Evolutionary conservation across 208 protist species (phyloP).

Genomic region (Crithidia fasciculata): DNA sequence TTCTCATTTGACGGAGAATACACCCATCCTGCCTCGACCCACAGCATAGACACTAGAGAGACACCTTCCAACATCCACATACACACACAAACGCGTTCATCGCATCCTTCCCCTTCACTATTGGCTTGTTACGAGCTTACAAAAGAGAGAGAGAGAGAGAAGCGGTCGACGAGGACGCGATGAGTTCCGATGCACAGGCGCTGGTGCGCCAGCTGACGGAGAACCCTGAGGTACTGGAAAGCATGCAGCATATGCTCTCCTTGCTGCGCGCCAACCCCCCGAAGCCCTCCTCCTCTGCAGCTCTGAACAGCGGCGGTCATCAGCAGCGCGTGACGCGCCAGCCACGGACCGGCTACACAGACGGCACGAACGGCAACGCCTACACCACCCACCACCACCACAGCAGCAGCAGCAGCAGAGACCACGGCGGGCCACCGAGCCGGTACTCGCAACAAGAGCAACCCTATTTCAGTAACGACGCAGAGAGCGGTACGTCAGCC

Average conservation of each 20-base stretch:
- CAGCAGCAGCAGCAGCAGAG: background rate
- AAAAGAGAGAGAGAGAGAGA: no score
- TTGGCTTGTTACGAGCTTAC: no score
- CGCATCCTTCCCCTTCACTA: no score
- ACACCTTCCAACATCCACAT: no score
- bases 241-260: constrained; percentile 67
- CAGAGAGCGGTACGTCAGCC: no score
- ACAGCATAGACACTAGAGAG: no score
- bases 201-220: constrained; percentile 70
- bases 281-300: background rate
- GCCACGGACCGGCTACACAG: constrained; percentile 20
- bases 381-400: background rate
- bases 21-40: no score
- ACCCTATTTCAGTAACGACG: no score
- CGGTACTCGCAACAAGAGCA: no score
- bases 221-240: constrained; percentile 67
- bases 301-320: background rate
- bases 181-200: constrained; percentile 52
- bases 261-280: constrained; percentile 37
- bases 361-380: background rate
- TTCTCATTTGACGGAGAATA: no score
- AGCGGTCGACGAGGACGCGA: background rate
- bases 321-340: background rate
- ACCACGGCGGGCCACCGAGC: background rate
- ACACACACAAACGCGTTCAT: no score